These are phyloP conservation scores for Melaleuca quinquenervia DNA, from an alignment of 345 rosid genomes.

Conservation along the genomic window DNA sequence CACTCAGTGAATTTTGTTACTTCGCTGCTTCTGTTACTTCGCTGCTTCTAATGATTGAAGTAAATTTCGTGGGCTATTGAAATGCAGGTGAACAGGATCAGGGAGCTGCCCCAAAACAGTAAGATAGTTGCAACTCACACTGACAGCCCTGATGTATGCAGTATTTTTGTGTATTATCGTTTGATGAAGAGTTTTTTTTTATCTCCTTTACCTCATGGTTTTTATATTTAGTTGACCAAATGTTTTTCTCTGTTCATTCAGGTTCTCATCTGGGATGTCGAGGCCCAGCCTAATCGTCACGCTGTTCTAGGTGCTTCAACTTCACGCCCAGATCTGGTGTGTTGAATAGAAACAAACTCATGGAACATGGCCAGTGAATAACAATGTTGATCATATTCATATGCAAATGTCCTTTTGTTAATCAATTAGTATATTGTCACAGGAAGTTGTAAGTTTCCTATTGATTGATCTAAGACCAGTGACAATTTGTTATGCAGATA, in stretches of 20 bases:
- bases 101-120: conserved; percentile 59
- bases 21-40: background rate
- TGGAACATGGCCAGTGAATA: background rate
- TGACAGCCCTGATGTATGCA: conserved; percentile 54
- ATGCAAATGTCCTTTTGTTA: background rate
- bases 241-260: background rate
- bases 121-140: conserved; percentile 64
- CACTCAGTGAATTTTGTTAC: background rate
- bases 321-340: conserved; percentile 52
- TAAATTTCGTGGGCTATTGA: background rate
- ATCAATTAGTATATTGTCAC: background rate
- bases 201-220: background rate
- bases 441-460: background rate
- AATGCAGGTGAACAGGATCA: conserved; percentile 56
- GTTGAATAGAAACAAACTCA: background rate
- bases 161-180: background rate
- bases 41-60: background rate
- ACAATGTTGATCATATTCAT: background rate
- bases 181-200: background rate
- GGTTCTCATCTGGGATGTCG: conserved; percentile 69
- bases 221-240: background rate
- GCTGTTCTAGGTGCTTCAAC: conserved; percentile 34
- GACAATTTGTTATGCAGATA: conserved; percentile 21
- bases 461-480: background rate
- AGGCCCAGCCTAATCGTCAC: conserved; percentile 52